These are phyloP conservation scores for Aureococcus anophagefferens DNA, from an alignment of 108 stramenopile genomes.

Conservation along the genomic window DNA sequence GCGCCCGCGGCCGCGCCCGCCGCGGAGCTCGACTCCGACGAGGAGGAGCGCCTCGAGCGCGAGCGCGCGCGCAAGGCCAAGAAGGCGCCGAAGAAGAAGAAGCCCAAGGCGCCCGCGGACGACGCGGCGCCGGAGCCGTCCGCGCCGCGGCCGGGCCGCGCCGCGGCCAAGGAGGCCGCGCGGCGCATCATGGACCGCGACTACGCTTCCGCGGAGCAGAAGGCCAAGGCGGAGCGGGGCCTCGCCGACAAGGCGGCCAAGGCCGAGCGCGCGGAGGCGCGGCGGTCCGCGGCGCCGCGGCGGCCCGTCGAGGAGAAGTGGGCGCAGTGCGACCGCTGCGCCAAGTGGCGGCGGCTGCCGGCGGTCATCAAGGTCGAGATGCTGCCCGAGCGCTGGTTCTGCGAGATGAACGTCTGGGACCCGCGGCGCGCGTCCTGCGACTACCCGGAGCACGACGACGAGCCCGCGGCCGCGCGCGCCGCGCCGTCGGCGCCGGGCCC, in stretches of 20 bases:
- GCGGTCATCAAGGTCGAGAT: conserved; percentile 42
- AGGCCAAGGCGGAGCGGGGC: background rate
- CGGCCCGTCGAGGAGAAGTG: conserved; percentile 46
- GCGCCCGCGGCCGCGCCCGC: no score
- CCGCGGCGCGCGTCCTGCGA: conserved; percentile 50
- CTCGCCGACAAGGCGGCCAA: background rate
- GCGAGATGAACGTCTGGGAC: conserved; percentile 66
- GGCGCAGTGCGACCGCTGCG: conserved; percentile 76
- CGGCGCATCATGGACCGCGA: background rate
- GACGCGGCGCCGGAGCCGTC: background rate
- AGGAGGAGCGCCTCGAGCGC: no score
- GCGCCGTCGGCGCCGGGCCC: no score
- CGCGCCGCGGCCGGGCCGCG: background rate
- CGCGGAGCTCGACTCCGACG: no score
- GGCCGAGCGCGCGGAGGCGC: background rate
- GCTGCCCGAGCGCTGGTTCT: conserved; percentile 70
- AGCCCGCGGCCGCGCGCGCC: no score
- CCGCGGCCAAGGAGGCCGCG: background rate
- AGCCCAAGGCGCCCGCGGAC: background rate
- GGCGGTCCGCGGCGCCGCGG: background rate
- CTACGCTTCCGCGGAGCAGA: background rate
- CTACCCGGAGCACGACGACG: conserved; percentile 43
- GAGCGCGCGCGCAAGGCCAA: no score
- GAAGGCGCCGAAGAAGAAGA: background rate
- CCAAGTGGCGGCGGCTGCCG: conserved; percentile 74